Base-by-base conservation (phyloP, 164 flowering plant species). In the Paratinospora sagittata region DNA sequence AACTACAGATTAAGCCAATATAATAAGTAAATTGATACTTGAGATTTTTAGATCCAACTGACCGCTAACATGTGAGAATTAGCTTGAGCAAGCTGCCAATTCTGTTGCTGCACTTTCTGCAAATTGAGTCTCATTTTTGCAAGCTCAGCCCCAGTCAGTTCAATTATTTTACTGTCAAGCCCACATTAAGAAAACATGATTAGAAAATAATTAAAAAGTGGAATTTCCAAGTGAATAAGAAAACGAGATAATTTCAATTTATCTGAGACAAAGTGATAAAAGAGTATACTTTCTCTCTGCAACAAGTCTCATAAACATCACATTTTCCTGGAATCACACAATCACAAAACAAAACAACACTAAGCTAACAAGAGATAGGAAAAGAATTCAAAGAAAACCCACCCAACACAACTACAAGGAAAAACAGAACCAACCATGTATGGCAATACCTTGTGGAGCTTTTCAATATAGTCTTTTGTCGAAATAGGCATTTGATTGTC, bases 221-320 rank as follows among this genome's bases (percentile, higher is more conserved):
- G 24, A 55, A n/a, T 19, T 55, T 0, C 21, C 61, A 55, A 16
- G 9, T 17, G 61, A 55, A 55, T 9, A 55, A 19, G 24, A 64
- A 36, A 8, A 34, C 49, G 65, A 61, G 13, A 14, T 19, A 43
- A 9, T 43, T 43, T 0, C 13, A 43, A 11, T 41, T 41, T 41
- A 41, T 41, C 14, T 0, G 19, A 62, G 71, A 37, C 33, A 76
- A 49, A 27, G 67, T 57, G 27, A 62, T 21, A 14, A 66, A 69
- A 27, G 61, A 86, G 83, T 81, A 83, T 88, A 88, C 94, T 87
- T 82, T 74, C 84, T 85, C 49, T 91, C 91, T 55, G 80, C 84
- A 58, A 91, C 67, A 70, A 88, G 85, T 77, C 76, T 79, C 81
- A 77, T 55, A 76, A 90, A 73, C n/a, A 77, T 75, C 73, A 63